These are phyloP conservation scores for Suillus tomentosus DNA, from an alignment of 768 basidiomycete genomes.

Conservation along the genomic window DNA sequence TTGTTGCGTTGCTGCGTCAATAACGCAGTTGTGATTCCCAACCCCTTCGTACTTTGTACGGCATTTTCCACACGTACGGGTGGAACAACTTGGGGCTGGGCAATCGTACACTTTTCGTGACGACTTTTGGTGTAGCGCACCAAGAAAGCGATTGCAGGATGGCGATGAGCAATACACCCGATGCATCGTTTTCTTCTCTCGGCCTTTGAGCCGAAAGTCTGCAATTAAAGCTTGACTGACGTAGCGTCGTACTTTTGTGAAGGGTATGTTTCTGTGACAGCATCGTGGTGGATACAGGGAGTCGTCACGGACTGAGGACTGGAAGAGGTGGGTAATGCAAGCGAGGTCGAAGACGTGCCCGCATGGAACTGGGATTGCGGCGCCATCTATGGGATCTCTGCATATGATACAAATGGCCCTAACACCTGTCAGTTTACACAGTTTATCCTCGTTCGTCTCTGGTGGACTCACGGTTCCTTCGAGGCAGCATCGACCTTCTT, in stretches of 20 bases:
- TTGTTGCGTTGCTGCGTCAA: slow-evolving; percentile 8
- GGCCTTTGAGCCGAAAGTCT: slow-evolving; percentile 21
- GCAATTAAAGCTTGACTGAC: slow-evolving; percentile 15
- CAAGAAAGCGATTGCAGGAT: slow-evolving; percentile 31
- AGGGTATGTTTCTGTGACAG: slow-evolving; percentile 25
- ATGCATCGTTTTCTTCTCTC: slow-evolving; percentile 25
- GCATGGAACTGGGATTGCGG: slow-evolving; percentile 23
- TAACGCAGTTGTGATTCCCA: slow-evolving; percentile 7
- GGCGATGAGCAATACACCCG: slow-evolving; percentile 30
- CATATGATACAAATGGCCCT: slow-evolving; percentile 25
- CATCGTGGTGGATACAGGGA: slow-evolving; percentile 35
- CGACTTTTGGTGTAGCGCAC: slow-evolving; percentile 16
- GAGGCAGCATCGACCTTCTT: slow-evolving; percentile 4
- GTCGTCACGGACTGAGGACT: slow-evolving; percentile 31
- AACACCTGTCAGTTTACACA: background rate
- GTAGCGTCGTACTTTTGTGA: slow-evolving; percentile 17
- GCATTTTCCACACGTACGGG: slow-evolving; percentile 14
- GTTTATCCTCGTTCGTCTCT: background rate
- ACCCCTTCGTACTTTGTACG: slow-evolving; percentile 11
- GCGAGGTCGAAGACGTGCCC: slow-evolving; percentile 28
- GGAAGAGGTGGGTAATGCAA: slow-evolving; percentile 31
- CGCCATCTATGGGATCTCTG: slow-evolving; percentile 19
- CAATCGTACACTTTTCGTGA: slow-evolving; percentile 25
- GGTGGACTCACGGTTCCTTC: slow-evolving; percentile 4
- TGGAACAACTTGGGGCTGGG: slow-evolving; percentile 11